Evolutionary conservation across 345 rosid genomes (phyloP), one percentile per base, ranked within the genome.

Genomic region (Zanthoxylum bungeanum): DNA sequence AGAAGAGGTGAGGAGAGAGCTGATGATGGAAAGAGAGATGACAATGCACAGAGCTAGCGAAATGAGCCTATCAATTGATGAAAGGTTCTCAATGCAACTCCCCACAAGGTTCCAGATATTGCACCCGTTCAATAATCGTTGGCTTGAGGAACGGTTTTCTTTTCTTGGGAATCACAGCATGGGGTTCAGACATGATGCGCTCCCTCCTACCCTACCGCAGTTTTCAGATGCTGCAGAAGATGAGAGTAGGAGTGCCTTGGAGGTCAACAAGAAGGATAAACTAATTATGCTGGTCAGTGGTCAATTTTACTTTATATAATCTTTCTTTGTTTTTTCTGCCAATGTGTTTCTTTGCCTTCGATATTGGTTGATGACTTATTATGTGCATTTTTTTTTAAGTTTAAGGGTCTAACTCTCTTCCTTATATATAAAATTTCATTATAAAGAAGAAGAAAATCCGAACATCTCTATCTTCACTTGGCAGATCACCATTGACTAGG

Each of bases 1-100:
- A 52, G 86, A 76, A 0, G 86, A 86, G 71, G 84, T 84, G 28
- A 64, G 76, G 68, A 72, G 77, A 10, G 90, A 86, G 82, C 72
- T 88, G 77, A 71, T 79, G 49, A 61, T 75, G 11, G 87, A 86
- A 67, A 76, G 79, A 77, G 83, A 79, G 53, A 71, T 78, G 78
- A 80, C 78, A 10, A 40, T 53, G 67, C 75, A 52, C 22, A 34
- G 66, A 21, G 50, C 67, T 0, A 8, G 64, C 0, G 74, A 72
- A 49, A 71, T 25, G 53, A 36, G 70, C 33, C 24, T 71, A 42
- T 61, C 84, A 5, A 24, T 68, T 33, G 66, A 70, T 21, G 66
- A 64, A 64, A 50, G 75, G 49, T 37, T 28, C 68, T 6, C 76
- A 46, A 64, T 72, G 88, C 75, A 14, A 77, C 64, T 73, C 49